These are phyloP conservation scores for Anastatica hierochuntica DNA, from an alignment of 345 rosid species.

Conservation along the genomic window DNA sequence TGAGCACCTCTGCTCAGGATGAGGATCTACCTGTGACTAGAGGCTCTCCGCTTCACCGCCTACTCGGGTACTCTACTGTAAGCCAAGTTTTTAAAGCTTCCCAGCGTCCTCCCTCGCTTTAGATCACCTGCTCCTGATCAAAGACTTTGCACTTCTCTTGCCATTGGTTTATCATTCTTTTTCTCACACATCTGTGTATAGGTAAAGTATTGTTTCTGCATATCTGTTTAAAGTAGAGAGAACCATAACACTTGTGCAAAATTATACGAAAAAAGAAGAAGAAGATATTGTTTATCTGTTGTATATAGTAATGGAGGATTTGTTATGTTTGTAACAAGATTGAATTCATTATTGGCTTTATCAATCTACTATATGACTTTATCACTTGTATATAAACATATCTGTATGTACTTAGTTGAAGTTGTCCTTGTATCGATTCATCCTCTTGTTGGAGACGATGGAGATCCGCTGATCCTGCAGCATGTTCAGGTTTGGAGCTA, in stretches of 20 bases:
- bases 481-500: slow-evolving; percentile 93
- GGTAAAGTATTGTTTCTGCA: slow-evolving; percentile 16
- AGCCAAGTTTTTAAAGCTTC: slow-evolving; percentile 40
- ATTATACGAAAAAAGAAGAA: neutral
- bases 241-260: slow-evolving; percentile 15
- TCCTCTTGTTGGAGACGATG: slow-evolving; percentile 56
- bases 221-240: too few relatives aligned
- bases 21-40: slow-evolving; percentile 32
- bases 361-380: slow-evolving; percentile 2
- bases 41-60: slow-evolving; percentile 63
- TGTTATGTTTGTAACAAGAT: slow-evolving; percentile 14
- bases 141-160: too few relatives aligned
- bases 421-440: slow-evolving; percentile 31
- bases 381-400: neutral
- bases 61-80: slow-evolving; percentile 84
- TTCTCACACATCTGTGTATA: slow-evolving; percentile 18
- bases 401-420: slow-evolving; percentile 30
- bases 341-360: slow-evolving; percentile 16
- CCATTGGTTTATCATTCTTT: slow-evolving; percentile 23
- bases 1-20: slow-evolving; percentile 26
- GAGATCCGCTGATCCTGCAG: slow-evolving; percentile 91
- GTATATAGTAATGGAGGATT: slow-evolving; percentile 3
- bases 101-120: slow-evolving; percentile 14
- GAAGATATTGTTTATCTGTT: slow-evolving; percentile 2
- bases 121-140: slow-evolving; percentile 15